Conservation (phyloP, 2,329 filamentous ascomycete genomes). For the Phaeoacremonium minimum region DNA sequence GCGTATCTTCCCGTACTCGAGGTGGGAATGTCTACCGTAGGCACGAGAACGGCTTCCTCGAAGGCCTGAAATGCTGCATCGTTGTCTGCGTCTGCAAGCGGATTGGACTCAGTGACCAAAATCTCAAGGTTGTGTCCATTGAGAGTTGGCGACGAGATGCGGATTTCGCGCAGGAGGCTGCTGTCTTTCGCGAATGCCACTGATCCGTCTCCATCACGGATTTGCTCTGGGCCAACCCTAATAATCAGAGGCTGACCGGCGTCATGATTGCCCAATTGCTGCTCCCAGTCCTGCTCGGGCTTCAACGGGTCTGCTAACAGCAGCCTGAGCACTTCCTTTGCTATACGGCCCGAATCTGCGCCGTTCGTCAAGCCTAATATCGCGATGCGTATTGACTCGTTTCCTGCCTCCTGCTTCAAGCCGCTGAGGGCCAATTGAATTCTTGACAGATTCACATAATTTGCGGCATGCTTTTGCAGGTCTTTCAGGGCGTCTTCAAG, state of each 20-base stretch:
- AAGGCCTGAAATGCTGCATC: slow-evolving; percentile 34
- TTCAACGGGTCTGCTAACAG: slow-evolving; percentile 67
- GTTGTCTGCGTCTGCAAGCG: slow-evolving; percentile 38
- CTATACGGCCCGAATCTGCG: slow-evolving; percentile 37
- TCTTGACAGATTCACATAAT: slow-evolving; percentile 63
- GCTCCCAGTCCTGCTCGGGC: slow-evolving; percentile 62
- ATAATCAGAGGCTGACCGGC: slow-evolving; percentile 57
- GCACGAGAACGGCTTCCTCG: slow-evolving; percentile 69
- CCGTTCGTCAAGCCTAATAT: slow-evolving; percentile 44
- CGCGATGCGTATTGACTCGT: slow-evolving; percentile 55
- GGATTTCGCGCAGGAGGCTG: slow-evolving; percentile 52
- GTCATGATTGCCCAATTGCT: slow-evolving; percentile 48
- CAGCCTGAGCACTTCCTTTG: slow-evolving; percentile 63
- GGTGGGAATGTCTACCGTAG: slow-evolving; percentile 64
- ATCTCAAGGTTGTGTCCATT: slow-evolving; percentile 62
- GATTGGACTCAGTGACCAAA: slow-evolving; percentile 47
- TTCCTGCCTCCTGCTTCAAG: slow-evolving; percentile 49
- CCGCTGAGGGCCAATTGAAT: slow-evolving; percentile 68
- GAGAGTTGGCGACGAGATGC: slow-evolving; percentile 58
- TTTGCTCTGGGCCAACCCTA: slow-evolving; percentile 39
- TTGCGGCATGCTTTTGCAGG: slow-evolving; percentile 57
- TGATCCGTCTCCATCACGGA: slow-evolving; percentile 15
- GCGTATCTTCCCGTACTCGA: slow-evolving; percentile 61
- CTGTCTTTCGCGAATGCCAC: slow-evolving; percentile 29
- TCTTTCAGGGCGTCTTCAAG: slow-evolving; percentile 55